Percentiles rank a stretch among this genome's conserved stretches.
These are phyloP conservation scores for Alternaria sp. DNA, from an alignment of 2,329 filamentous ascomycete species.

Conservation along the genomic window DNA sequence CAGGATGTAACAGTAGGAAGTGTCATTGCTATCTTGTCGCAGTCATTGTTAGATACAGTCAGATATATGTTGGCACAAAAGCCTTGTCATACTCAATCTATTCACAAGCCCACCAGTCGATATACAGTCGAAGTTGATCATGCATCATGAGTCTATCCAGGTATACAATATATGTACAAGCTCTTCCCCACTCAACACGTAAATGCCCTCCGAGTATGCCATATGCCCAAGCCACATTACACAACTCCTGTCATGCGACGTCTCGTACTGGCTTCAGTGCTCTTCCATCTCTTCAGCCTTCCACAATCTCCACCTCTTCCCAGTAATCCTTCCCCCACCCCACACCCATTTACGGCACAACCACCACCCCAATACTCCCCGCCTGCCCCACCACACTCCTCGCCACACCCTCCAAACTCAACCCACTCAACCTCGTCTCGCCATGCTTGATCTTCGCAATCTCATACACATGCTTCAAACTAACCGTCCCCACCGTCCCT, in stretches of 20 bases:
- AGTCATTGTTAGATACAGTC: background rate
- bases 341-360: constrained; percentile 56
- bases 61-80: background rate
- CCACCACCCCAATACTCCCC: constrained; percentile 56
- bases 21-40: background rate
- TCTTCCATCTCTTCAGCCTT: background rate
- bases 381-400: constrained; percentile 70
- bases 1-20: background rate
- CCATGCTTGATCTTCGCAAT: constrained; percentile 91
- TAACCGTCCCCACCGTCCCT: constrained; percentile 82
- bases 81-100: background rate
- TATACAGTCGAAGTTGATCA: background rate
- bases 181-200: background rate
- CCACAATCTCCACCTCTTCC: background rate
- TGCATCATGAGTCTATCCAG: background rate
- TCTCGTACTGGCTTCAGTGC: accelerated
- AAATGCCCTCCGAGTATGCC: background rate
- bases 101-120: background rate
- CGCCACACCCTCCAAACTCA: constrained; percentile 82
- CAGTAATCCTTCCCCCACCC: background rate
- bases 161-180: background rate
- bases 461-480: constrained; percentile 94
- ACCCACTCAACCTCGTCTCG: constrained; percentile 61
- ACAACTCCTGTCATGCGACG: too few species aligned
- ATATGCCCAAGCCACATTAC: background rate